Evolutionary conservation across 305 asterid genomes (phyloP).

Genomic region (Fraxinus sp.): DNA sequence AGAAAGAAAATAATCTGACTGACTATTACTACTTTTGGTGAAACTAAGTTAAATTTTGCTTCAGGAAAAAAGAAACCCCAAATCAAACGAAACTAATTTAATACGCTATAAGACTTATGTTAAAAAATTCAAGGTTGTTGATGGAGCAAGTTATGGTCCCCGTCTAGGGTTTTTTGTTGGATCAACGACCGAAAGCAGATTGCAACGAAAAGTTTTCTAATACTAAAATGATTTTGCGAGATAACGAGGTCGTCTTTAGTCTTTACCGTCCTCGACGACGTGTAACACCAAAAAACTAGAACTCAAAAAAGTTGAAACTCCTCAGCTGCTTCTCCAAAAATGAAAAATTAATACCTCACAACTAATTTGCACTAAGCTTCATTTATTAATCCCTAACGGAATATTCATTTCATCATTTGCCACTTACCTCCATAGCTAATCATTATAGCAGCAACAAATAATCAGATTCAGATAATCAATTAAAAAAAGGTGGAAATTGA

Average conservation of each 20-base stretch:
- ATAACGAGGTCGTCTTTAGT: neutral
- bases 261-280: neutral
- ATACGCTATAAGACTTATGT: neutral
- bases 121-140: neutral
- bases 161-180: constrained; percentile 14
- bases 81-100: neutral
- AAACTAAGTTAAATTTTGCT: neutral
- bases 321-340: constrained; percentile 3
- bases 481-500: neutral
- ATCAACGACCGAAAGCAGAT: neutral
- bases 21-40: neutral
- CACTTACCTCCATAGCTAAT: constrained; percentile 3
- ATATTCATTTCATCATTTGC: neutral
- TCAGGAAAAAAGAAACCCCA: neutral
- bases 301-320: neutral
- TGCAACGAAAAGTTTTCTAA: neutral
- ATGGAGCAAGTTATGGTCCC: constrained; percentile 7
- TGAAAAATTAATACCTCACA: neutral
- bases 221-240: neutral
- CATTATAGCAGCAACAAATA: constrained; percentile 1
- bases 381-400: neutral
- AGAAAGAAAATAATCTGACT: neutral
- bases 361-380: neutral
- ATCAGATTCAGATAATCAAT: neutral
- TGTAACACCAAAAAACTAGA: neutral